Base-by-base conservation (phyloP, 805 yeast species). In the Starmerella tilneyi region DNA sequence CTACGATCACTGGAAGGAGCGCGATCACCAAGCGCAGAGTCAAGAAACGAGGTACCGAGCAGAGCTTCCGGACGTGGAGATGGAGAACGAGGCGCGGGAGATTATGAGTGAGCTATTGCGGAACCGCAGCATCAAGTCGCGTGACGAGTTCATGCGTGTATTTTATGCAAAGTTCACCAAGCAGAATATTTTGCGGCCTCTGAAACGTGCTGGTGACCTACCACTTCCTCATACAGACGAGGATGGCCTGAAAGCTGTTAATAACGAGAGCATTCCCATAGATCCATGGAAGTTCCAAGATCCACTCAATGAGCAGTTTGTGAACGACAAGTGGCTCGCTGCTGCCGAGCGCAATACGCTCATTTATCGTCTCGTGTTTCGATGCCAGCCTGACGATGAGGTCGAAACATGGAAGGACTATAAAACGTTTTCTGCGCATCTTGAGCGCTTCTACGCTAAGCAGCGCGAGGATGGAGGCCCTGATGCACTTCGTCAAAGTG, bases 391-490 rank as follows among this genome's bases (percentile, higher is more conserved):
- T 0, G 98, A 92, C 63, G 85, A 89, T 60, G 70, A 76, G 6
- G 97, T 89, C n/a, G 71, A 71, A 20, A 74, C 86, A 0, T 92
- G 99, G 99, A 74, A 74, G 46, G 94, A 85, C 46, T 92, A 85
- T 62, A 88, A 84, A 60, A 77, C 73, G 22, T 81, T 70, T 59
- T 71, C 77, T 16, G 54, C 59, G 2, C 62, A 58, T 47, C 59
- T 58, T 15, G 62, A 62, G 44, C 51, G 58, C 16, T 67, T 67
- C 50, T 57, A 63, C 59, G 61, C 49, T 56, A 61, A 50, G 47
- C 76, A 73, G 48, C 63, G 81, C 54, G 70, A 69, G 41, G 67
- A 71, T 16, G 85, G 81, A 0, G 84, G 84, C 58, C 63, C 64
- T 9, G 61, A 59, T 7, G 50, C 55, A 4, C 30, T 44, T 22